Evolutionary conservation across 164 flowering plant genomes (phyloP).

Genomic region (Buxus sempervirens): DNA sequence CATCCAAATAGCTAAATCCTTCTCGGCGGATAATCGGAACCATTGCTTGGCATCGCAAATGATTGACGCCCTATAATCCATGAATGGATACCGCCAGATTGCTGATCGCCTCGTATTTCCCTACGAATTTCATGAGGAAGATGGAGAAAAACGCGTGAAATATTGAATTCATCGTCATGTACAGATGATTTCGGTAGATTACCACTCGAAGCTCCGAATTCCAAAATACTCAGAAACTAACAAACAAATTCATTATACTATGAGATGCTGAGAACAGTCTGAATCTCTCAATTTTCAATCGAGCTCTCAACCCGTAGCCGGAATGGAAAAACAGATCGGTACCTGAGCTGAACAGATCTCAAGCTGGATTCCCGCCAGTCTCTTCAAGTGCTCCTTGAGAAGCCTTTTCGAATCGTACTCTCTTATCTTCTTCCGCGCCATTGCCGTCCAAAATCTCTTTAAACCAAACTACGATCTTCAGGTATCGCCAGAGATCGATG

Average conservation of each 20-base stretch:
- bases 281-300: neutral
- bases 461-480: neutral
- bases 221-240: no score
- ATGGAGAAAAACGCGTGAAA: no score
- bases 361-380: conserved; percentile 46
- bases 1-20: no score
- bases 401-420: conserved; percentile 78
- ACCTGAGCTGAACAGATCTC: conserved; percentile 67
- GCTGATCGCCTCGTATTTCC: no score
- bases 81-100: no score
- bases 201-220: neutral
- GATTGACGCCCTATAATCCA: no score
- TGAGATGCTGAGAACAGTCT: neutral
- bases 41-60: no score
- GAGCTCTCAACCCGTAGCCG: neutral
- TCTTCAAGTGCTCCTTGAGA: conserved; percentile 62
- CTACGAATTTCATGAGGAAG: no score
- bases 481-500: neutral
- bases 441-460: conserved; percentile 10
- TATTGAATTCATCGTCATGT: no score
- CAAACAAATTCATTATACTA: neutral
- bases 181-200: no score
- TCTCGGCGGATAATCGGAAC: no score
- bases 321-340: neutral
- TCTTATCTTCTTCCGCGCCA: conserved; percentile 86